Base-by-base conservation (phyloP, 108 stramenopile species). In the Pseudonitzschia multistriata region DNA sequence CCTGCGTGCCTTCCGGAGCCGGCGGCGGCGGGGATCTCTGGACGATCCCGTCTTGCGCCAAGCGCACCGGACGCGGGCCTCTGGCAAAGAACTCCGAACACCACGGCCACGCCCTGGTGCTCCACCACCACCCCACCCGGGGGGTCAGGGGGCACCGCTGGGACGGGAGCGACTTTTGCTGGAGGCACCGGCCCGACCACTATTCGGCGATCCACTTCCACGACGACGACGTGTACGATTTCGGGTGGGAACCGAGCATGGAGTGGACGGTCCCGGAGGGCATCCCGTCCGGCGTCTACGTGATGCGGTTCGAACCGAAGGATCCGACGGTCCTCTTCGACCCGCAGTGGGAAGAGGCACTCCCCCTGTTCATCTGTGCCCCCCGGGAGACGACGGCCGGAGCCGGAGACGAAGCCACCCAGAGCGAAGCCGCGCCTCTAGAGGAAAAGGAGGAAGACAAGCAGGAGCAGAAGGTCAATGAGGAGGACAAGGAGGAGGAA, bases 181-280 rank as follows among this genome's bases (percentile, higher is more conserved):
- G 75, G 75, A 39, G 45, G 30, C 70, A 71, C 27, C 6, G n/a
- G 24, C 75, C 75, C 22, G 19, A 49, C 8, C 64, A 76, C 40
- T 76, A 76, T 30, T 70, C 45, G 25, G 75, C 75, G 34, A 76
- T 76, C 66, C 54, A 76, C 31, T 76, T 76, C 47, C 75, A 76
- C 54, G 69, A 62, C 30, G 61, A 62, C 28, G 75, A 76, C 36
- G 15, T 71, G 5, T 71, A 54, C 28, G 70, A 76, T 50, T 76
- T 53, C 40, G 33, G 30, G 1, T 76, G 75, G 75, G n/a, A 53
- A 0, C 15, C 49, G 1, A 48, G 39, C 34, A 64, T 71, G 39
- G 29, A 36, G 8, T 76, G 71, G 71, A 57, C 34, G 10, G 55
- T 76, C 47, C 75, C 75, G 8, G 0, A 0, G 29, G 62, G 27